Conservation (phyloP, 2,329 filamentous ascomycete genomes). For the Daldinia sp. region DNA sequence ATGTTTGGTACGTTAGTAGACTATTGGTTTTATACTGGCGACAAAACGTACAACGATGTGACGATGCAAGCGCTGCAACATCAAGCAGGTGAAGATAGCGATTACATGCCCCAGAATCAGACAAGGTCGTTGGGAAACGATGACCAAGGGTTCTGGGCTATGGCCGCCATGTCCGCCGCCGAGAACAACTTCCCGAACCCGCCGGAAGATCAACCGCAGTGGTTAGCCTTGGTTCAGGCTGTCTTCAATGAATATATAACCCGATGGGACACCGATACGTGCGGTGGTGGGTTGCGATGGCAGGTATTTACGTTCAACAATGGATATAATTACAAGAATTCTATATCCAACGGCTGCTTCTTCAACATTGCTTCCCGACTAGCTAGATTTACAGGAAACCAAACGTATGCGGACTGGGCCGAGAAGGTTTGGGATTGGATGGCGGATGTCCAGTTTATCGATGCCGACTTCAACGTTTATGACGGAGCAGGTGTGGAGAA, state of each 20-base stretch:
- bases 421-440: slow-evolving; percentile 75
- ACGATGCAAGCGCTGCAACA: slow-evolving; percentile 66
- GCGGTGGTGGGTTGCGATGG: slow-evolving; percentile 82
- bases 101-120: slow-evolving; percentile 75
- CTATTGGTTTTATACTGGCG: slow-evolving; percentile 76
- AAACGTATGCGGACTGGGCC: slow-evolving; percentile 81
- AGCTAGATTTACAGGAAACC: slow-evolving; percentile 79
- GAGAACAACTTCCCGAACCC: slow-evolving; percentile 80
- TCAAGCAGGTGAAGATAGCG: slow-evolving; percentile 65
- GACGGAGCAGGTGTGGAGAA: slow-evolving; percentile 59
- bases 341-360: slow-evolving; percentile 74
- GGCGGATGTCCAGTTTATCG: slow-evolving; percentile 63
- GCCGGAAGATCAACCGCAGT: slow-evolving; percentile 68
- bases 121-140: slow-evolving; percentile 72
- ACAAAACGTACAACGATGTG: slow-evolving; percentile 69
- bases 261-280: slow-evolving; percentile 73
- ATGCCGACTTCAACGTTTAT: slow-evolving; percentile 61
- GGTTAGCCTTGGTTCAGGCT: slow-evolving; percentile 80
- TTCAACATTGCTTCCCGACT: slow-evolving; percentile 76
- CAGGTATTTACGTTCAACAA: slow-evolving; percentile 83
- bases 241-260: slow-evolving; percentile 80
- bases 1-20: slow-evolving; percentile 76
- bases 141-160: slow-evolving; percentile 85
- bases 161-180: slow-evolving; percentile 80
- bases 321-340: slow-evolving; percentile 74